Conservation (phyloP, 306 rosid genomes). For the Begonia peltatifolia region DNA sequence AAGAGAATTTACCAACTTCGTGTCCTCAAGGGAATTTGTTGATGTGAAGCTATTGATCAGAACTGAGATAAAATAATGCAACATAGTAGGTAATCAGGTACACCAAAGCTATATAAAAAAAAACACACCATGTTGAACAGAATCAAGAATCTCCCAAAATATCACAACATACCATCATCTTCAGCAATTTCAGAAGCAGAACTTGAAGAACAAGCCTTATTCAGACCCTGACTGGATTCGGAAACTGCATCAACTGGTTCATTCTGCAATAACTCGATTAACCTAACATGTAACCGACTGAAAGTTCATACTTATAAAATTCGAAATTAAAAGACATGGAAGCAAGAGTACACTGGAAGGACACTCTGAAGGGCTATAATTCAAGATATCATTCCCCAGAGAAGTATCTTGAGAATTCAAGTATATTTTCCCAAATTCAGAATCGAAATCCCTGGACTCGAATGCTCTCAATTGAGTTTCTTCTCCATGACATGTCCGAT, state of each 20-base stretch:
- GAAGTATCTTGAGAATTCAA: conserved; percentile 18
- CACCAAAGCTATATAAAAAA: too few species aligned
- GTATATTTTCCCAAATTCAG: conserved; percentile 19
- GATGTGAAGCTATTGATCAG: conserved; percentile 23
- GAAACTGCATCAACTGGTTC: conserved; percentile 36
- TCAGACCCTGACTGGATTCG: conserved; percentile 32
- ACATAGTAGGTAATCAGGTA: too few species aligned
- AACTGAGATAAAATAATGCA: conserved; percentile 27
- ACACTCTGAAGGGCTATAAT: conserved; percentile 26
- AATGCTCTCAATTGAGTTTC: conserved; percentile 13
- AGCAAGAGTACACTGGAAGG: conserved; percentile 38
- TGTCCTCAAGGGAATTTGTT: conserved; percentile 19
- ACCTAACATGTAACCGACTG: conserved; percentile 2
- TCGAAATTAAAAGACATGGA: conserved; percentile 3
- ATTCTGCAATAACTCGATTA: conserved; percentile 27
- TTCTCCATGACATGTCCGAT: conserved; percentile 20
- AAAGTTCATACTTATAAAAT: conserved; percentile 8
- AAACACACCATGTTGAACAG: conserved; percentile 2
- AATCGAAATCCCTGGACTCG: conserved; percentile 8
- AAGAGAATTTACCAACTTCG: conserved; percentile 38
- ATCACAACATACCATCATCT: conserved; percentile 32
- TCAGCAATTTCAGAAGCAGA: conserved; percentile 37
- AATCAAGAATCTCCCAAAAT: conserved; percentile 8
- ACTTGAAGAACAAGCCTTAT: conserved; percentile 40
- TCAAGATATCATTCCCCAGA: conserved; percentile 24